A percentile compares a stretch with the other conserved stretches of the same genome.
Evolutionary conservation across 805 yeast species (phyloP).

Genomic region (Tetrapisispora taiwanensis): DNA sequence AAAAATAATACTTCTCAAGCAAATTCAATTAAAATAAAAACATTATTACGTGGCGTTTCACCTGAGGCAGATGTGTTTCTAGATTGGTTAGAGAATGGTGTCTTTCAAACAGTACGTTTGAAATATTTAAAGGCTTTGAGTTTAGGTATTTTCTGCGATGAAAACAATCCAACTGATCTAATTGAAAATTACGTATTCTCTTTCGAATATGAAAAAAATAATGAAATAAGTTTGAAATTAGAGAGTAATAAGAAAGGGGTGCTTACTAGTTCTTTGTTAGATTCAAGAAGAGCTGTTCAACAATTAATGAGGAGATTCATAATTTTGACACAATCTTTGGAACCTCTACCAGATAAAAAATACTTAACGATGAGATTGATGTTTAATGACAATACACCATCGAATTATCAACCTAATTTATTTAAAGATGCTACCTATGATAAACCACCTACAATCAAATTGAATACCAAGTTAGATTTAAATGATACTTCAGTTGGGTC

Average conservation of each 20-base stretch:
- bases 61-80: conserved; percentile 39
- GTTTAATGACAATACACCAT: conserved; percentile 40
- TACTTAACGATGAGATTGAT: conserved; percentile 39
- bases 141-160: conserved; percentile 37
- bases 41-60: conserved; percentile 37
- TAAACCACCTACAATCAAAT: conserved; percentile 28
- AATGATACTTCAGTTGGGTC: conserved; percentile 24
- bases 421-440: conserved; percentile 36
- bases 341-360: conserved; percentile 40
- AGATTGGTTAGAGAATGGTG: conserved; percentile 46
- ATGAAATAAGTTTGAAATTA: conserved; percentile 18
- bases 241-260: conserved; percentile 7
- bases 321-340: conserved; percentile 43
- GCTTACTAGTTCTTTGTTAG: conserved; percentile 19
- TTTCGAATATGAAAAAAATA: conserved; percentile 32
- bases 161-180: conserved; percentile 33
- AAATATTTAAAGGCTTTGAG: conserved; percentile 37
- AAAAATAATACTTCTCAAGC: conserved; percentile 14
- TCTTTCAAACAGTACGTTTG: conserved; percentile 34
- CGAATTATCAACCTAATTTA: conserved; percentile 39
- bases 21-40: conserved; percentile 38
- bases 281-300: conserved; percentile 37
- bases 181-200: conserved; percentile 44
- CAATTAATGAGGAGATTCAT: conserved; percentile 43
- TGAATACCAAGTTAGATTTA: conserved; percentile 12